Percentiles rank a stretch among this genome's conserved stretches.
These are phyloP conservation scores for Candida succiphila DNA, from an alignment of 805 yeast genomes.

Conservation along the genomic window DNA sequence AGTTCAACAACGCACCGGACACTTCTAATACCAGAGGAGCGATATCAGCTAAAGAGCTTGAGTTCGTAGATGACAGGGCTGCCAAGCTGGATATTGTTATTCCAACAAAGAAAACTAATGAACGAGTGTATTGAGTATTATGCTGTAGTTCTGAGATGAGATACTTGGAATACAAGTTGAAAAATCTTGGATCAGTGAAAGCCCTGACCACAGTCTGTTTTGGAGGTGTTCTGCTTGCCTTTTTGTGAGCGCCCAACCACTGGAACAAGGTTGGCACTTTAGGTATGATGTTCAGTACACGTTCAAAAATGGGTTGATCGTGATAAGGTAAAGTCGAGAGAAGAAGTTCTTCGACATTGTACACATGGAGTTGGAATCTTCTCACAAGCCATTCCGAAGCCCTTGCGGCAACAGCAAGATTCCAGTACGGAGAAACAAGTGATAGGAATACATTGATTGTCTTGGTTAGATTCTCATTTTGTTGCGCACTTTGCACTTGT, in stretches of 20 bases:
- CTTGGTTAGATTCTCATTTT: constrained; percentile 58
- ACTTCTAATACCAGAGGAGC: constrained; percentile 52
- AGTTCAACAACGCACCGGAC: constrained; percentile 42
- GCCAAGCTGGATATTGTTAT: constrained; percentile 60
- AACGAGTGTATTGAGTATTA: constrained; percentile 52
- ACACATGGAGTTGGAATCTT: constrained; percentile 76
- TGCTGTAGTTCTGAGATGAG: constrained; percentile 38
- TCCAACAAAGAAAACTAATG: constrained; percentile 73
- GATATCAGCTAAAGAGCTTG: constrained; percentile 33
- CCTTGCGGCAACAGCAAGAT: constrained; percentile 62
- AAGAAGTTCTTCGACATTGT: constrained; percentile 65
- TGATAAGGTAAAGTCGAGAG: constrained; percentile 77
- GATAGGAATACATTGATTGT: constrained; percentile 70
- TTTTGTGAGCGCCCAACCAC: constrained; percentile 63
- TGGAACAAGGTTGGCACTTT: constrained; percentile 70
- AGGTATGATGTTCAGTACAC: constrained; percentile 64
- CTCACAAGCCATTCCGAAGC: constrained; percentile 95
- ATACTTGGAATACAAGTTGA: constrained; percentile 54
- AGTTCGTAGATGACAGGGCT: constrained; percentile 36
- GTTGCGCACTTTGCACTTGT: constrained; percentile 70
- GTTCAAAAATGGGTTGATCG: constrained; percentile 60
- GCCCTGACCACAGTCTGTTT: constrained; percentile 60
- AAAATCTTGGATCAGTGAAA: constrained; percentile 60
- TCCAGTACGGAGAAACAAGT: constrained; percentile 68
- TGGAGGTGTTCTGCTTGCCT: constrained; percentile 48